A percentile compares a stretch with the other conserved stretches of the same genome.
These are phyloP conservation scores for Mycosphaerella arachidis DNA, from an alignment of 2,329 filamentous ascomycete genomes.

Conservation along the genomic window DNA sequence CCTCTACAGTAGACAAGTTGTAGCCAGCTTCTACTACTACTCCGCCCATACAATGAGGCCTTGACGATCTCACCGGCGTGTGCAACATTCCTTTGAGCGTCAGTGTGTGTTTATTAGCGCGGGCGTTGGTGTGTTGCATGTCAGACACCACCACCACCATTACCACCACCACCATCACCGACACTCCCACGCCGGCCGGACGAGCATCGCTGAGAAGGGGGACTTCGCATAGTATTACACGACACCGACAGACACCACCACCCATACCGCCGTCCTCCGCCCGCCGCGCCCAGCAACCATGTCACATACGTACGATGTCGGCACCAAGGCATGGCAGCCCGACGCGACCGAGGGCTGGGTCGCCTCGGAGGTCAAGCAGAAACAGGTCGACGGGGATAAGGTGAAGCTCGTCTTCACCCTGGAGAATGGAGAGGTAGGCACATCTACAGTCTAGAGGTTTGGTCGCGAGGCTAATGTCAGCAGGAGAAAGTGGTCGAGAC, in stretches of 20 bases:
- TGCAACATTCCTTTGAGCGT: slow-evolving; percentile 3
- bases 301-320: slow-evolving; percentile 93
- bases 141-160: neutral
- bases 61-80: neutral
- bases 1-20: no score
- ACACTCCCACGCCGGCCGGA: neutral
- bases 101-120: slow-evolving; percentile 1
- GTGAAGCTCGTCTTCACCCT: slow-evolving; percentile 82
- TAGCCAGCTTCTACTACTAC: neutral
- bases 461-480: slow-evolving; percentile 10
- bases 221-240: neutral
- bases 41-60: neutral
- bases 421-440: slow-evolving; percentile 61
- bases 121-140: neutral
- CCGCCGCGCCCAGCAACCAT: slow-evolving; percentile 45
- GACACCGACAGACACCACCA: neutral
- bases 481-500: slow-evolving; percentile 78
- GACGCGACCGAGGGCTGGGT: slow-evolving; percentile 96
- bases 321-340: slow-evolving; percentile 97
- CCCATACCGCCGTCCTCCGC: neutral
- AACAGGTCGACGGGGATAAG: slow-evolving; percentile 77
- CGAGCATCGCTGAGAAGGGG: neutral
- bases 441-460: neutral
- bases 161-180: neutral
- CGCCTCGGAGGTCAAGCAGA: slow-evolving; percentile 87